Percentiles rank a stretch among this genome's conserved stretches.
phyloP scores from a whole-genome alignment of 1,139 yeast species.

The Magnusiomyces paraingens region DNA sequence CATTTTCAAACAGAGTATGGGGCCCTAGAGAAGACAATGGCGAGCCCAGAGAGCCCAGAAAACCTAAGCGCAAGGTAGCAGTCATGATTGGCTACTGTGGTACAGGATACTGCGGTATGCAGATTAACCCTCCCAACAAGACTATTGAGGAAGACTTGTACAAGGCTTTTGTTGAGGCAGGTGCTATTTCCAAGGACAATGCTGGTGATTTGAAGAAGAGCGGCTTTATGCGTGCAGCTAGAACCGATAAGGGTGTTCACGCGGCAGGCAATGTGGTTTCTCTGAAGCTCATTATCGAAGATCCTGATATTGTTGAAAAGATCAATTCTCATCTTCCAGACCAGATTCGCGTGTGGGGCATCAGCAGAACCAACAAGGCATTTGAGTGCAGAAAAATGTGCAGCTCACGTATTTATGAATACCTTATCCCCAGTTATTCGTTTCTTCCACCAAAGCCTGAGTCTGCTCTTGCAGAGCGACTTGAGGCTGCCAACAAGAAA shows the following conservation, averaged over 20 bases:
- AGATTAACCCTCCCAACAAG: slow-evolving; percentile 79
- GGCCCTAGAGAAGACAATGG: neutral
- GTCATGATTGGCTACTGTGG: slow-evolving; percentile 96
- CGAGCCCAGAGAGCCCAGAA: slow-evolving; percentile 42
- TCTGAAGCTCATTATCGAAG: slow-evolving; percentile 82
- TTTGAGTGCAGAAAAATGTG: slow-evolving; percentile 96
- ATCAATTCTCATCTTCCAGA: slow-evolving; percentile 74
- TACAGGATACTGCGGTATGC: slow-evolving; percentile 98
- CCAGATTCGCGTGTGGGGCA: slow-evolving; percentile 89
- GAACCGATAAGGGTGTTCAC: slow-evolving; percentile 98
- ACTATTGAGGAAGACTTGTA: slow-evolving; percentile 92
- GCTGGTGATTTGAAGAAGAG: slow-evolving; percentile 85
- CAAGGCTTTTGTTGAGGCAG: slow-evolving; percentile 77
- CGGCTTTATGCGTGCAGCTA: slow-evolving; percentile 91
- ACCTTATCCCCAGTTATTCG: slow-evolving; percentile 83
- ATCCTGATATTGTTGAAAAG: slow-evolving; percentile 63
- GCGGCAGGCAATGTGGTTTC: slow-evolving; percentile 97
- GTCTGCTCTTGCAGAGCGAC: slow-evolving; percentile 53
- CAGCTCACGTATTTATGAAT: slow-evolving; percentile 89
- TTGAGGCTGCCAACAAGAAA: slow-evolving; percentile 46
- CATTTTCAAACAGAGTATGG: neutral
- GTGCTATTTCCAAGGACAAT: slow-evolving; percentile 85
- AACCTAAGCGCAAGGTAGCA: slow-evolving; percentile 85
- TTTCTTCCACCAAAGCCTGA: slow-evolving; percentile 85
- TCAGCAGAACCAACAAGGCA: slow-evolving; percentile 78